phyloP scores from a whole-genome alignment of 768 basidiomycete species.

The Punctularia strigosozonata region DNA sequence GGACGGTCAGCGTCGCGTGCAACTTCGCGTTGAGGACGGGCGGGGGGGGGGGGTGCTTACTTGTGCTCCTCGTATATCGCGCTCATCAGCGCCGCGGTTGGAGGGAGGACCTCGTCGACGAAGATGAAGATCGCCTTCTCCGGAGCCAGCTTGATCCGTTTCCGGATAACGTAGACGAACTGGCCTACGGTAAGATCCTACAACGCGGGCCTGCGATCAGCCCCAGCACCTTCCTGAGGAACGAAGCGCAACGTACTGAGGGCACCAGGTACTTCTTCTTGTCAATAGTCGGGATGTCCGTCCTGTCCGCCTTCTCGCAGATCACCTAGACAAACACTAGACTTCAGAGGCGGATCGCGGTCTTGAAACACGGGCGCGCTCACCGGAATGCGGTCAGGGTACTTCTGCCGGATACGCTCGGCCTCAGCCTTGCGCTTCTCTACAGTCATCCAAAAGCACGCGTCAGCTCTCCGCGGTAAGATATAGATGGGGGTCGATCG shows the following conservation, averaged over 20 bases:
- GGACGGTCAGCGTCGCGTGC: constrained; percentile 1
- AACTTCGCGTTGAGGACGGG: constrained; percentile 1
- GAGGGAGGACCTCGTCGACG: constrained; percentile 96
- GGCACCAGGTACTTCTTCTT: constrained; percentile 99
- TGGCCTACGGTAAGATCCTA: constrained; percentile 96
- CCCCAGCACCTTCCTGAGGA: not conserved
- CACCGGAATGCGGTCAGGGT: constrained; percentile 95
- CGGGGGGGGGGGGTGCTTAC: constrained; percentile 34
- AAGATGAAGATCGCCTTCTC: constrained; percentile 99
- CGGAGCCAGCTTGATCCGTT: constrained; percentile 98
- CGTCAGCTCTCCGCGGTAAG: not conserved
- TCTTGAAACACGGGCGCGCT: not conserved
- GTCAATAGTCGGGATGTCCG: constrained; percentile 98
- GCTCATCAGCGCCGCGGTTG: constrained; percentile 96
- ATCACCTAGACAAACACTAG: constrained; percentile 57
- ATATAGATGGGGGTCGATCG: constrained; percentile 1
- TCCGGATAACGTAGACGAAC: constrained; percentile 99
- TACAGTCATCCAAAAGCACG: no score
- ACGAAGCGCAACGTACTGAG: constrained; percentile 45
- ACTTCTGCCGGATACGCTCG: constrained; percentile 97
- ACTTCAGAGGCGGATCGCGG: not conserved
- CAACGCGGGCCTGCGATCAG: not conserved
- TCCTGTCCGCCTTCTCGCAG: constrained; percentile 98
- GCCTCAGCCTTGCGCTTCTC: constrained; percentile 99
- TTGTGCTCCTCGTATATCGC: constrained; percentile 99